Percentiles rank a stretch among this genome's conserved stretches.
phyloP scores from a whole-genome alignment of 1,139 yeast species.

The Yamadazyma dendronema region DNA sequence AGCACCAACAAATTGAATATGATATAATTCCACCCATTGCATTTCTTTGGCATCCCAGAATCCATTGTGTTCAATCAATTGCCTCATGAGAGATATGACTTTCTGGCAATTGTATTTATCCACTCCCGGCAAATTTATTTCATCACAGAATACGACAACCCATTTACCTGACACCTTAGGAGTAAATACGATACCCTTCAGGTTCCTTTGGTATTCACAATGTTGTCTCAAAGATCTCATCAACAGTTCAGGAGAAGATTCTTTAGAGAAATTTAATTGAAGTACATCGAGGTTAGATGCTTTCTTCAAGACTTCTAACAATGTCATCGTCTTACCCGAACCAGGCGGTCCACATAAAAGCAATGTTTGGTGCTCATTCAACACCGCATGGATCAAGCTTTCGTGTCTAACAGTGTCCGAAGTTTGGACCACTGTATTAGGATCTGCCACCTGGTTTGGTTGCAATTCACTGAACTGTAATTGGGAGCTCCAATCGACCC shows the following conservation, averaged over 20 bases:
- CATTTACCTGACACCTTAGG: slow-evolving; percentile 69
- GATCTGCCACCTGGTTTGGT: slow-evolving; percentile 59
- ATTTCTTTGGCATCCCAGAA: slow-evolving; percentile 67
- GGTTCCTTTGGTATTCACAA: slow-evolving; percentile 58
- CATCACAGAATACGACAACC: slow-evolving; percentile 89
- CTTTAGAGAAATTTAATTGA: slow-evolving; percentile 81
- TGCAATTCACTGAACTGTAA: slow-evolving; percentile 55
- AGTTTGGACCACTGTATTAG: slow-evolving; percentile 75
- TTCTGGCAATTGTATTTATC: slow-evolving; percentile 79
- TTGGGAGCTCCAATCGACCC: slow-evolving; percentile 46
- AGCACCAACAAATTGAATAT: slow-evolving; percentile 87
- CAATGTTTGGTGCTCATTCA: slow-evolving; percentile 59
- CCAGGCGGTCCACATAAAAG: slow-evolving; percentile 97
- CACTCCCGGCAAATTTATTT: slow-evolving; percentile 73
- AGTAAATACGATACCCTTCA: slow-evolving; percentile 50
- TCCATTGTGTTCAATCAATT: slow-evolving; percentile 70
- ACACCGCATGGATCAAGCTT: slow-evolving; percentile 51
- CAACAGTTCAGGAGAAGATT: slow-evolving; percentile 64
- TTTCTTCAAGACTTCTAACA: slow-evolving; percentile 65
- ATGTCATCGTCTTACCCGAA: slow-evolving; percentile 93
- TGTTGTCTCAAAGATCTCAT: slow-evolving; percentile 69
- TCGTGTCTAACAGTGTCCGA: slow-evolving; percentile 75
- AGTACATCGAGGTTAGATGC: slow-evolving; percentile 59
- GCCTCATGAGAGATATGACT: slow-evolving; percentile 74
- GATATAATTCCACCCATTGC: slow-evolving; percentile 66